Base-by-base conservation (phyloP, 441 rosid genomes). In the Macaranga tanarius region DNA sequence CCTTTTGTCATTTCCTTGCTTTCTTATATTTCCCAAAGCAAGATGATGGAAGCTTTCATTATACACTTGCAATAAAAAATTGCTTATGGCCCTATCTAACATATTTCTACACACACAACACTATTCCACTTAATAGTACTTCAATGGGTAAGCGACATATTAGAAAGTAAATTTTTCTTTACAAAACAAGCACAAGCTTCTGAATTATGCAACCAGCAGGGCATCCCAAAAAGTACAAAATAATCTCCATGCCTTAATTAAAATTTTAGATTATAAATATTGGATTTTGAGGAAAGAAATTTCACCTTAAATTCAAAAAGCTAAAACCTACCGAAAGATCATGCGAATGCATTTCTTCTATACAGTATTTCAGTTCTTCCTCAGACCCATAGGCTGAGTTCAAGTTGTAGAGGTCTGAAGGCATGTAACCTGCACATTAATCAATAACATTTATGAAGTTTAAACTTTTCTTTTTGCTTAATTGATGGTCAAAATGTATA, bases 381-480 rank as follows among this genome's bases (percentile, higher is more conserved):
- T 63, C 63, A 64, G 89, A 61, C 63, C 88, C 88, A 65, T 85
- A 83, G 26, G 86, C 83, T 6, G 86, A 83, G 81, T 85, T 81
- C 85, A 83, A 76, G 80, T 85, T 85, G 84, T 85, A 85, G 72
- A 85, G 88, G 62, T 85, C 86, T 25, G 89, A 83, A 57, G 89
- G 89, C 89, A 83, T 83, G 75, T 85, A 85, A 72, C 89, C 89
- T 85, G 81, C 72, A 68, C 62, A 67, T 72, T 75, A 54, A 63
- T 65, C 42, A 62, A 17, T 40, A 48, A 67, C 0, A 26, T 16
- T 26, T 19, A 45, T 19, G 25, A 26, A 19, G 8, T 50, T 50
- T 66, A 38, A 17, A 4, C 10, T 25, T 10, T 66, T 5, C 23
- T 9, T 2, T 16, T 28, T 66, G 45, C 10, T 51, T 13, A 28